Evolutionary conservation across 768 basidiomycete species (phyloP), one percentile per base, ranked within the genome.

Genomic region (Lactarius quietus): DNA sequence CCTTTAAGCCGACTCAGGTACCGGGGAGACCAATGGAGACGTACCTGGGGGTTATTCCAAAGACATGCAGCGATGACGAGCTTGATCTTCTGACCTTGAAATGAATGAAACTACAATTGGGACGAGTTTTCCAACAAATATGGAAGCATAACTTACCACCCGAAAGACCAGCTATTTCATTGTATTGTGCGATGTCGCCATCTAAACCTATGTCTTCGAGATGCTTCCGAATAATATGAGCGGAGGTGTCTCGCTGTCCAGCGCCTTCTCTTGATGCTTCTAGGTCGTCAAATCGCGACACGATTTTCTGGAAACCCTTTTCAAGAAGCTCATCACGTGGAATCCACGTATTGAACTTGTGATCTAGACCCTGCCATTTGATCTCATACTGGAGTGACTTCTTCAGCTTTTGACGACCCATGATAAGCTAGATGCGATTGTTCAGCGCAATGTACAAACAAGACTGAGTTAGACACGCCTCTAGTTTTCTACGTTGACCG

Each of bases 151-250:
- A 68, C 79, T 69, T 73, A 87, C 95, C 95, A 76, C 96, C 96
- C 20, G 93, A 95, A 53, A 98, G 79, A 43, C 96, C 95, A 39
- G 86, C 85, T 73, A 98, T 95, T 78, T 98, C 95, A 73, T 97
- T 96, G 78, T 98, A 98, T 77, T 97, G 93, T 14, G 95, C 95
- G 66, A 98, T 98, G 78, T 98, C 93, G 51, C 95, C 95, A 78
- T 98, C 93, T 43, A 98, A 82, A 39, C 95, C 96, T 69, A 98
- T 93, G 70, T 95, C 95, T 76, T 97, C 94, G 54, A 98, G 78
- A 70, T 95, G 93, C 77, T 95, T 93, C 69, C 95, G 84, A 55
- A 98, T 91, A 55, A 92, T 79, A 71, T 87, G 83, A 18, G 85
- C 84, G 39, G 87, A 78, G 6, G 94, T 96, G 70, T 98, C 95